A percentile compares a stretch with the other conserved stretches of the same genome.
Conservation (phyloP, 106 monocot species). For the Allium fistulosum region DNA sequence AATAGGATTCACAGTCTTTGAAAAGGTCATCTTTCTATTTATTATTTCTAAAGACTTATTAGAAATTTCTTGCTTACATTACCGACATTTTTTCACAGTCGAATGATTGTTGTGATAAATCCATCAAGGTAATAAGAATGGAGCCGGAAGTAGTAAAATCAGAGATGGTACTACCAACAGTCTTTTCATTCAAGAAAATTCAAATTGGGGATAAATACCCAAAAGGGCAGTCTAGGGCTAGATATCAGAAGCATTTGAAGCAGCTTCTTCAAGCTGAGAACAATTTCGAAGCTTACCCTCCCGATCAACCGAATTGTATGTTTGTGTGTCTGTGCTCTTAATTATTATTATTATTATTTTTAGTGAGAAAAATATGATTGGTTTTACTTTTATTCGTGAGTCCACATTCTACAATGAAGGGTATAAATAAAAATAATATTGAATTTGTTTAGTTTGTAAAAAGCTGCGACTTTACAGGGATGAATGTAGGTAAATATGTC, state of each 20-base stretch:
- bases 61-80: no score
- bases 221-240: conserved; percentile 55
- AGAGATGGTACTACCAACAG: conserved; percentile 51
- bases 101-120: no score
- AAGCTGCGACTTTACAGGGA: no score
- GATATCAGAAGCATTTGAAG: conserved; percentile 79
- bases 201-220: conserved; percentile 70
- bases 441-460: no score
- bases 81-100: no score
- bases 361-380: not conserved
- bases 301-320: conserved; percentile 51
- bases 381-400: not conserved
- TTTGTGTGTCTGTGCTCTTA: not conserved
- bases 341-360: no score
- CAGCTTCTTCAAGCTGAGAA: conserved; percentile 69
- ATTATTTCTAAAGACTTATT: no score
- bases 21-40: no score
- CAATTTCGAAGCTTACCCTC: conserved; percentile 16
- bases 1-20: no score
- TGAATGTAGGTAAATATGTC: no score
- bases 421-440: no score
- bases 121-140: conserved; percentile 14
- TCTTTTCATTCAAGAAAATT: conserved; percentile 46
- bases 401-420: not conserved
- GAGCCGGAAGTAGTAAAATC: conserved; percentile 52